Evolutionary conservation across 208 protist genomes (phyloP), one percentile per base, ranked within the genome.

Genomic region (Wallacemonas sp.): DNA sequence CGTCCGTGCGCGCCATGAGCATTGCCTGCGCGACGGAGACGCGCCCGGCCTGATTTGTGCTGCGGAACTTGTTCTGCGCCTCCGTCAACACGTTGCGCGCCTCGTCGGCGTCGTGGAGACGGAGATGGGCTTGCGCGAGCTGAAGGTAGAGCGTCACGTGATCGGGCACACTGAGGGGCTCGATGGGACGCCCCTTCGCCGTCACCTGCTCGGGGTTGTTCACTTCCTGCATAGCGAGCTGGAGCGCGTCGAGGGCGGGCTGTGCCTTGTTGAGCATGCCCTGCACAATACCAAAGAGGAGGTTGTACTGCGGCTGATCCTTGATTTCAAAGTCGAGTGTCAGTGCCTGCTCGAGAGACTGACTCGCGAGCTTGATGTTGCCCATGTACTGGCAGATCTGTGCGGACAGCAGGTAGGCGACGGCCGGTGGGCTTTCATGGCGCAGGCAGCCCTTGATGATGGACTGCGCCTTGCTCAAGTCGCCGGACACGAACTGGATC

Each of bases 291-390:
- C 94, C 97, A 39, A 87, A 86, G 12, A 98, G 68, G 14, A 98
- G 66, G 65, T 98, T 93, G 71, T 97, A 98, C 4, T 88, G 67
- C 9, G 95, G 87, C 66, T 88, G 82, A 64, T 98, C 90, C 58
- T 96, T 90, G 21, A 98, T 67, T 30, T 92, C 80, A 78, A 98
- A 98, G 70, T 98, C 90, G 29, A 96, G 76, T 9, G 86, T 96
- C 30, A 98, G 77, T 12, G 94, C 96, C 70, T 95, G 85, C 64
- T 98, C 92, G 6, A 98, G 85, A 6, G 91, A 82, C 26, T 89
- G 78, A 32, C 44, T 65, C 3, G 97, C 97, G n/a, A 88, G 55
- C 36, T 70, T 81, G 34, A 81, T 65, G 32, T 97, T 87, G 14
- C 93, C 90, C 68, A 90, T 76, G 56, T 92, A 85, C 47, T 93